Evolutionary conservation across 306 rosid species (phyloP), one percentile per base, ranked within the genome.

Genomic region (Rubus parviflorus): DNA sequence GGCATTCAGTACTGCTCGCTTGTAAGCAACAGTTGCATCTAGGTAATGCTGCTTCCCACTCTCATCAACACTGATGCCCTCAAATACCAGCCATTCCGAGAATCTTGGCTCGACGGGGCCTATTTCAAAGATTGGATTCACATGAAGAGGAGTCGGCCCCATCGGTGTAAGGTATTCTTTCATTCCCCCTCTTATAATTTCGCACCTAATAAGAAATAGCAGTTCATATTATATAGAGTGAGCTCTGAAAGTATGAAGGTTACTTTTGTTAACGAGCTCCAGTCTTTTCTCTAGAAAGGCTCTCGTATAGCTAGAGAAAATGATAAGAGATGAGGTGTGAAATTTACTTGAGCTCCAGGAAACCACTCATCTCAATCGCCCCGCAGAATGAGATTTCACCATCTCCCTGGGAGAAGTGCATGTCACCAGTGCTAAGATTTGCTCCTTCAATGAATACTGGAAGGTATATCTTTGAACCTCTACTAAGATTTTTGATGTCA

Each of bases 321-420:
- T 25, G 10, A 22, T 23, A 23, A 25, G 23, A 48, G 57, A 17
- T 25, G 15, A 60, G 72, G 35, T 45, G 42, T 17, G 46, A 60
- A 73, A 49, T 79, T 46, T 86, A 87, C 97, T 94, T 92, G 65
- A 95, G 97, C 77, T 94, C 96, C 22, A 94, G 89, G 82, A 94
- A 94, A 78, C 98, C 97, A 49, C 98, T 94, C 98, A 94, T 94
- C 84, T 94, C 97, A 45, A 94, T 94, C 25, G 98, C 97, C 52
- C 98, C 98, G 68, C 98, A 95, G 64, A 92, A 87, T 20, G 97
- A 78, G 77, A 95, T 84, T 83, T 95, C 97, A 30, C 97, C 96
- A 73, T 92, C 98, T 13, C 98, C 97, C 86, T 92, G 95, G 43
- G 97, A 94, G 70, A 94, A 94, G 75, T 92, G 97, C 97, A 92